Conservation (phyloP, 139 green algal species). For the Closterium sp. region DNA sequence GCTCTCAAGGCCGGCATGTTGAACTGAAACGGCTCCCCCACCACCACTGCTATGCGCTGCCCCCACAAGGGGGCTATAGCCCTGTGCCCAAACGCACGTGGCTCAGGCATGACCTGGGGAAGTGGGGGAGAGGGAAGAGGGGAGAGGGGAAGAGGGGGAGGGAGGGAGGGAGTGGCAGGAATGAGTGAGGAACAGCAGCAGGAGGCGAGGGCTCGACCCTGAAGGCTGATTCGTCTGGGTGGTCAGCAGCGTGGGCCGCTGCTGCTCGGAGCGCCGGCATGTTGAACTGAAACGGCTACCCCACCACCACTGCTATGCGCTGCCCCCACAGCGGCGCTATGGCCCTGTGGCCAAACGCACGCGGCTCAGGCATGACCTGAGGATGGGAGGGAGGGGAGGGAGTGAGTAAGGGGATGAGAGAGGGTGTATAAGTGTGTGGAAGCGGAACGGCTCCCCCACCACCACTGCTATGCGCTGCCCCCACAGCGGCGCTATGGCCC, state of each 20-base stretch:
- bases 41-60: slow-evolving; percentile 13
- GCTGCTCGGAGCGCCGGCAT: neutral
- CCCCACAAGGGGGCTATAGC: neutral
- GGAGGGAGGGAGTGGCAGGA: neutral
- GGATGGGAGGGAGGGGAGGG: neutral
- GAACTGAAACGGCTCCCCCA: slow-evolving; percentile 28
- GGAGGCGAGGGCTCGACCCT: neutral
- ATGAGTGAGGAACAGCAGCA: neutral
- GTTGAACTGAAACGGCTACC: neutral
- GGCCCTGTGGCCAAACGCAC: neutral
- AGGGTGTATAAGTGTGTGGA: neutral
- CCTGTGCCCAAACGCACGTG: neutral
- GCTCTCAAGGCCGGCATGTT: slow-evolving; percentile 4
- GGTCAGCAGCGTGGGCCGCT: neutral
- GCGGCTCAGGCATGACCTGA: slow-evolving; percentile 30
- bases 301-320: neutral
- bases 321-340: neutral
- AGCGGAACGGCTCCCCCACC: neutral
- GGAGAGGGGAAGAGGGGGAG: neutral
- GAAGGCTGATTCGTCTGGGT: neutral
- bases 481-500: neutral
- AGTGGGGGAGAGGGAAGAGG: neutral
- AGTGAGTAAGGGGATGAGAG: neutral
- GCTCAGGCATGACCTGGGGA: slow-evolving; percentile 28
- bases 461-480: neutral